phyloP scores from a whole-genome alignment of 495 filamentous ascomycete species.

The Tuber magnatum region DNA sequence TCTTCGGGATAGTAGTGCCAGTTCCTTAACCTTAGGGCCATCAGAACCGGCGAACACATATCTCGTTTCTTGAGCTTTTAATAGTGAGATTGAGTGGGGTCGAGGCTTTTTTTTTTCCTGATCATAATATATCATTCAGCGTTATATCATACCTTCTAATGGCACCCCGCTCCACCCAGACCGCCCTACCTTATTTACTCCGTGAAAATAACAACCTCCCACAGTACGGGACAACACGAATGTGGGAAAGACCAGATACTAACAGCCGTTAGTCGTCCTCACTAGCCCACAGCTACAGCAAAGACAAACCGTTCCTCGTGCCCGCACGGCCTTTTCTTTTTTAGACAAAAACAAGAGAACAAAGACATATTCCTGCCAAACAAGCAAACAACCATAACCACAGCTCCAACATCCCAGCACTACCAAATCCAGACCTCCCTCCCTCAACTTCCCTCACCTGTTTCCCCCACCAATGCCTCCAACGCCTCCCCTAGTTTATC shows the following conservation, averaged over 20 bases:
- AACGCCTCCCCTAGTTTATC: not conserved
- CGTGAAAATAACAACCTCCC: not conserved
- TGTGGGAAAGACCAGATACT: not conserved
- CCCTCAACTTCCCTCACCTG: not conserved
- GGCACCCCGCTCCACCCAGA: not conserved
- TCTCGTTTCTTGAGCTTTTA: not conserved
- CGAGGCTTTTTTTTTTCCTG: too few species aligned
- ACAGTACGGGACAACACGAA: not conserved
- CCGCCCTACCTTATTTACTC: not conserved
- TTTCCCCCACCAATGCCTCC: not conserved
- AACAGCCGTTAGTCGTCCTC: not conserved
- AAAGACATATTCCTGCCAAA: not conserved
- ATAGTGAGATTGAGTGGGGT: not conserved
- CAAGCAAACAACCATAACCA: not conserved
- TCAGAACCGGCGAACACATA: not conserved
- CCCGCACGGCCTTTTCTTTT: not conserved
- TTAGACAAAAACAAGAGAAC: not conserved
- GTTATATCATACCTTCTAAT: not conserved
- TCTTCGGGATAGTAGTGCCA: not conserved
- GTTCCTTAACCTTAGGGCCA: not conserved
- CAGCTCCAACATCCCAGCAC: not conserved
- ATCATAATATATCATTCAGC: not conserved
- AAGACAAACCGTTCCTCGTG: not conserved
- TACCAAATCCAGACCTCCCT: not conserved
- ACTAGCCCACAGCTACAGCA: not conserved